A percentile compares a stretch with the other conserved stretches of the same genome.
Conservation (phyloP, 192 early-diverging fungal species). For the Coemansia sp. region DNA sequence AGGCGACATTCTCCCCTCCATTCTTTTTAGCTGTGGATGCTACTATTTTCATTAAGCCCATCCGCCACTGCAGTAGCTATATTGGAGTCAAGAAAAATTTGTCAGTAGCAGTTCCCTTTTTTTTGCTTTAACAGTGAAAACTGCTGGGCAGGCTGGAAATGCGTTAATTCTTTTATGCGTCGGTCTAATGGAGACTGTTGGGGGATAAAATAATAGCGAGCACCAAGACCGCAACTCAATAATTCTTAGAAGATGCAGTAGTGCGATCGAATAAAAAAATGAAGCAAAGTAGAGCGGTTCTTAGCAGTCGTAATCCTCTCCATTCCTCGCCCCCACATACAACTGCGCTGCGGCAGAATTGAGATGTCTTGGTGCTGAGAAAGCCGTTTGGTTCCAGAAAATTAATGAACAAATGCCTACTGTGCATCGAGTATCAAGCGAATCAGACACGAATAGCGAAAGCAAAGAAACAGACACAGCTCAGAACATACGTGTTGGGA, state of each 20-base stretch:
- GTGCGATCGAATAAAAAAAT: not conserved
- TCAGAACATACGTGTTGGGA: not conserved
- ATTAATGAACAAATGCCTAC: not conserved
- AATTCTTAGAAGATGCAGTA: not conserved
- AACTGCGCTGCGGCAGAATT: not conserved
- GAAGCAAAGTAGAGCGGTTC: slow-evolving; percentile 1
- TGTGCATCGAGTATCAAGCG: not conserved
- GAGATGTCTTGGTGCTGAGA: not conserved
- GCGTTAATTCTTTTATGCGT: not conserved
- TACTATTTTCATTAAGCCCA: slow-evolving; percentile 12
- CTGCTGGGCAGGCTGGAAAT: not conserved
- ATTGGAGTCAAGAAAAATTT: not conserved
- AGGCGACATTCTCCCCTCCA: not conserved
- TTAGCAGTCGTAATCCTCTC: not conserved
- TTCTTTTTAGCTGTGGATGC: not conserved
- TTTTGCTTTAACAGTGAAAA: not conserved
- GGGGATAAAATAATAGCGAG: not conserved
- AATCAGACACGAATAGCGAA: not conserved
- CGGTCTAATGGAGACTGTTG: too few species aligned
- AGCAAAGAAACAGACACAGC: not conserved
- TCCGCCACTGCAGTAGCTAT: slow-evolving; percentile 8
- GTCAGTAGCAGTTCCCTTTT: not conserved
- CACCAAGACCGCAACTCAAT: not conserved
- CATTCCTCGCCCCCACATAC: not conserved
- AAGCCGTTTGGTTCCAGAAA: not conserved